These are phyloP conservation scores for Vanderwaltozyma tropicalis DNA, from an alignment of 805 yeast genomes.

Conservation along the genomic window DNA sequence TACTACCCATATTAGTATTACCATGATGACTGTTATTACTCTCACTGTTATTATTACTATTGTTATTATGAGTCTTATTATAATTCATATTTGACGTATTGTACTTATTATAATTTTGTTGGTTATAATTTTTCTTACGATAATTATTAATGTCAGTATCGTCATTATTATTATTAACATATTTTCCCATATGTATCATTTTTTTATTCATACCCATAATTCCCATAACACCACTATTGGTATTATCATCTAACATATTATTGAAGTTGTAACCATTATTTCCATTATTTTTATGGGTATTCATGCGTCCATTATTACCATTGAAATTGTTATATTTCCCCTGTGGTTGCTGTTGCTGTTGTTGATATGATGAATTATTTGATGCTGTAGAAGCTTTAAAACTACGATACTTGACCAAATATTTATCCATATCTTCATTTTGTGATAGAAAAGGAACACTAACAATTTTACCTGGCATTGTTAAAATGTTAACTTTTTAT, in stretches of 20 bases:
- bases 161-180: not conserved
- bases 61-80: slow-evolving; percentile 8
- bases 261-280: not conserved
- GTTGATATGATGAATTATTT: slow-evolving; percentile 5
- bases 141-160: not conserved
- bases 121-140: not conserved
- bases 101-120: slow-evolving; percentile 5
- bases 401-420: slow-evolving; percentile 19
- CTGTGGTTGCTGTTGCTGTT: slow-evolving; percentile 2
- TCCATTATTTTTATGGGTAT: not conserved
- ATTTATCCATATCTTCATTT: slow-evolving; percentile 27
- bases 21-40: slow-evolving; percentile 1
- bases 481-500: not conserved
- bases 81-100: slow-evolving; percentile 3
- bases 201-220: slow-evolving; percentile 2
- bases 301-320: slow-evolving; percentile 1
- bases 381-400: slow-evolving; percentile 13
- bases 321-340: slow-evolving; percentile 1
- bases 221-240: not conserved
- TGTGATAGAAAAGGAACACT: slow-evolving; percentile 28
- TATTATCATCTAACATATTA: not conserved
- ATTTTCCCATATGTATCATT: not conserved
- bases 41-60: slow-evolving; percentile 4
- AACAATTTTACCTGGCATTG: slow-evolving; percentile 25
- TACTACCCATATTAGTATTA: not conserved